Evolutionary conservation across 1,284 basidiomycete species (phyloP), one percentile per base, ranked within the genome.

Genomic region (Trametes polyzona): DNA sequence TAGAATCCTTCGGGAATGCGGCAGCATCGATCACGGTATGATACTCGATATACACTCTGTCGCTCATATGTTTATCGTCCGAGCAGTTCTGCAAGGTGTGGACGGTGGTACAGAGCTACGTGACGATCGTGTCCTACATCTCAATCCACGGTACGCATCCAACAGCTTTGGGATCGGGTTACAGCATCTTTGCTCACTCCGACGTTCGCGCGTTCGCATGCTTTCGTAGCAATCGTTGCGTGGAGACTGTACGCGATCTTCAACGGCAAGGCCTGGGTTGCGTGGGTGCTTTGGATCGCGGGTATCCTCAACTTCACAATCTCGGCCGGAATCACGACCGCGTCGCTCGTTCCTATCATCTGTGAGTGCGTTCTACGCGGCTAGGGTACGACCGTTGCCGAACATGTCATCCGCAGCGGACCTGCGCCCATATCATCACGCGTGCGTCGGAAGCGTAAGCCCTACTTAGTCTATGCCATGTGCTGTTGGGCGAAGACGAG

Each of bases 101-200:
- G 70, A 71, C 70, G 4, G 57, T 62, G 1, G 26, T 68, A 4
- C 70, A 72, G 39, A 63, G 67, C 56, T 66, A 67, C 29, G 52
- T 72, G 33, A 72, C 70, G 11, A 65, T 72, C 35, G 59, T 59
- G 6, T 72, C 70, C 11, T 72, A 69, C 63, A 69, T 72, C 54
- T 70, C 69, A 16, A 71, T 72, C 37, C 70, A 72, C 37, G 61
- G 70, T 71, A 42, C 40, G 68, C 42, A 24, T n/a, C 26, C 23
- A 5, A n/a, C 17, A 10, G 16, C 7, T 23, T 19, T 32, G 6
- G 4, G 17, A 32, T 32, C 21, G 17, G 6, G 11, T 33, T 9
- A n/a, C 24, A 7, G 23, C 21, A n/a, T 17, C 12, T 12, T 12
- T 1, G 27, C 44, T 49, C 21, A 46, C 39, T 17, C 37, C n/a